phyloP scores from a whole-genome alignment of 345 rosid species.

The Anastatica hierochuntica region DNA sequence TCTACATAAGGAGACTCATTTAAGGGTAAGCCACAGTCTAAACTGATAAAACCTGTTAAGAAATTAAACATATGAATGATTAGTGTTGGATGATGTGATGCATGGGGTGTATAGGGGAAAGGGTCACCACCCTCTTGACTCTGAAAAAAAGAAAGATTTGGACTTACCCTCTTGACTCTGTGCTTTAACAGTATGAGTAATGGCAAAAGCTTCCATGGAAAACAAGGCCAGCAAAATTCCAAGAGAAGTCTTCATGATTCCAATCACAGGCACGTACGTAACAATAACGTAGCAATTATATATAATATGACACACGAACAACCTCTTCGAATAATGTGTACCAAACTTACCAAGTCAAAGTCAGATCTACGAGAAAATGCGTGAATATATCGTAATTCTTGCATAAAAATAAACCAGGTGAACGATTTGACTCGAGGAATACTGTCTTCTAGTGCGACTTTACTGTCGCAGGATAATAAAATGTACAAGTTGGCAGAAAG shows the following conservation, averaged over 20 bases:
- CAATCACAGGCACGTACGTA: background rate
- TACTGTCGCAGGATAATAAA: background rate
- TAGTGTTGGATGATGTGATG: background rate
- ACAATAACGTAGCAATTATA: background rate
- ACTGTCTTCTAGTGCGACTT: slow-evolving; percentile 2
- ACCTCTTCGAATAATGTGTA: background rate
- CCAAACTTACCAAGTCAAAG: background rate
- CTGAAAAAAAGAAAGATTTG: background rate
- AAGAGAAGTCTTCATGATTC: slow-evolving; percentile 2
- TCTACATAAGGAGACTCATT: slow-evolving; percentile 14
- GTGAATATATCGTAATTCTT: no score
- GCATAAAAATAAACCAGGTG: background rate
- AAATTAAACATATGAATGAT: background rate
- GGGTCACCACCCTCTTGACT: no score
- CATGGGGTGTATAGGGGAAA: background rate
- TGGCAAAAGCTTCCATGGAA: background rate
- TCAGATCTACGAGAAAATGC: background rate
- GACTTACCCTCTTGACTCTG: slow-evolving; percentile 32
- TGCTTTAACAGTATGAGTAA: slow-evolving; percentile 11
- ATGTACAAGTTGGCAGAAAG: background rate
- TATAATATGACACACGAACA: background rate
- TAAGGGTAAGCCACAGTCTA: slow-evolving; percentile 29
- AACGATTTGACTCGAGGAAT: slow-evolving; percentile 1
- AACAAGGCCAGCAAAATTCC: background rate
- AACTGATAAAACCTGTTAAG: slow-evolving; percentile 29